phyloP scores from a whole-genome alignment of 2,329 filamentous ascomycete genomes.

The Fusarium torulosum region DNA sequence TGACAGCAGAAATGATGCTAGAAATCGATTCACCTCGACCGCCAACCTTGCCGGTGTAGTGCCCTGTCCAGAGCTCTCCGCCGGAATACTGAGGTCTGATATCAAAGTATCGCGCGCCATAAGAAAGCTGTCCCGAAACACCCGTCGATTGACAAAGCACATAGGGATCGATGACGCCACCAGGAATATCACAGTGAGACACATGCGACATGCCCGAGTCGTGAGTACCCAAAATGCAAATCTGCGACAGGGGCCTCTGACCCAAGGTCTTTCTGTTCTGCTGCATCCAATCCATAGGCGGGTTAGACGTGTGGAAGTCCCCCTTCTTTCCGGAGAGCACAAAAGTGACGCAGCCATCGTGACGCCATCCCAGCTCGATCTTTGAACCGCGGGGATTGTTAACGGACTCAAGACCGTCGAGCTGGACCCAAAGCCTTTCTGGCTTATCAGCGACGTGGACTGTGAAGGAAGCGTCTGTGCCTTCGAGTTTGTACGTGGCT shows the following conservation, averaged over 20 bases:
- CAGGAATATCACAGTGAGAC: background rate
- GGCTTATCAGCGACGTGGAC: conserved; percentile 22
- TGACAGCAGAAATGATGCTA: background rate
- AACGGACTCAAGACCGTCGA: background rate
- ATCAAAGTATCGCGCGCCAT: conserved; percentile 9
- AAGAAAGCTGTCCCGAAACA: background rate
- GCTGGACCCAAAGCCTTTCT: conserved; percentile 11
- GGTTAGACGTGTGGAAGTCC: conserved; percentile 1
- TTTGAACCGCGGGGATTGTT: conserved; percentile 8
- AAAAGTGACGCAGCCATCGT: conserved; percentile 17
- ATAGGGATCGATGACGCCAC: conserved; percentile 5
- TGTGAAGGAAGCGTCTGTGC: conserved; percentile 10
- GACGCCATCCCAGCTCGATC: conserved; percentile 16
- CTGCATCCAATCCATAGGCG: conserved; percentile 21
- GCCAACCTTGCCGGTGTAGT: conserved; percentile 11
- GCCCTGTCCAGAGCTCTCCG: conserved; percentile 5
- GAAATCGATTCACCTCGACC: conserved; percentile 13
- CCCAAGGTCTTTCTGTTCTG: conserved; percentile 3
- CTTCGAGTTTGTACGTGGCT: conserved; percentile 2
- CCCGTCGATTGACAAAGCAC: conserved; percentile 10
- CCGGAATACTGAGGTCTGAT: conserved; percentile 13
- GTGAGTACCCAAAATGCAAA: conserved; percentile 11
- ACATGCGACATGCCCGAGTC: conserved; percentile 22
- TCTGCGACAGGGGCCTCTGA: conserved; percentile 6
- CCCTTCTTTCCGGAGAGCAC: conserved; percentile 10